Percentiles rank a stretch among this genome's conserved stretches.
These are phyloP conservation scores for Spizellomyces sp. DNA, from an alignment of 192 early-diverging fungal species.

Conservation along the genomic window DNA sequence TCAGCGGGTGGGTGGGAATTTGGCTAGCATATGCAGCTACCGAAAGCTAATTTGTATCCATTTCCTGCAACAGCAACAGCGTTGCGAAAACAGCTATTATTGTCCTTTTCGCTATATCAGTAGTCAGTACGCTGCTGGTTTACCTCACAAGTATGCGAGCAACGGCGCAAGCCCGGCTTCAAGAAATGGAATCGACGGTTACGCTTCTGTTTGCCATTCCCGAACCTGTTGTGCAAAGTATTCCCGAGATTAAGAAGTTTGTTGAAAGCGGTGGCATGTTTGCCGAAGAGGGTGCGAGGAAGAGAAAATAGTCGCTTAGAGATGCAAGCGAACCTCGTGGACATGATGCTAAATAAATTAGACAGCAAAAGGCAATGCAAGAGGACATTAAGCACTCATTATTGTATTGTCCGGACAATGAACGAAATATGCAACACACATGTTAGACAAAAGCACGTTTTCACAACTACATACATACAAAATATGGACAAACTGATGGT, in stretches of 20 bases:
- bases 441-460: too few relatives aligned
- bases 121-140: background rate
- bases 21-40: background rate
- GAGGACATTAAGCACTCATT: too few relatives aligned
- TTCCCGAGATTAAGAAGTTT: slow-evolving; percentile 34
- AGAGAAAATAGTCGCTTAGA: background rate
- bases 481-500: too few relatives aligned
- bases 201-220: slow-evolving; percentile 33
- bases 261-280: slow-evolving; percentile 38
- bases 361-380: too few relatives aligned
- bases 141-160: slow-evolving; percentile 13
- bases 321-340: too few relatives aligned
- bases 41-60: slow-evolving; percentile 6
- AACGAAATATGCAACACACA: too few relatives aligned
- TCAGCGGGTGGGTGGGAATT: slow-evolving; percentile 3
- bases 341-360: too few relatives aligned
- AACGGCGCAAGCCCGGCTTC: slow-evolving; percentile 9
- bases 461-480: too few relatives aligned
- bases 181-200: slow-evolving; percentile 30
- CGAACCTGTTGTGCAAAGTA: slow-evolving; percentile 10
- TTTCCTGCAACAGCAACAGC: slow-evolving; percentile 14
- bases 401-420: too few relatives aligned
- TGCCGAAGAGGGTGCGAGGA: background rate
- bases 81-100: slow-evolving; percentile 15
- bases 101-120: slow-evolving; percentile 9